Conservation (phyloP, 441 rosid genomes). For the Macaranga tanarius region DNA sequence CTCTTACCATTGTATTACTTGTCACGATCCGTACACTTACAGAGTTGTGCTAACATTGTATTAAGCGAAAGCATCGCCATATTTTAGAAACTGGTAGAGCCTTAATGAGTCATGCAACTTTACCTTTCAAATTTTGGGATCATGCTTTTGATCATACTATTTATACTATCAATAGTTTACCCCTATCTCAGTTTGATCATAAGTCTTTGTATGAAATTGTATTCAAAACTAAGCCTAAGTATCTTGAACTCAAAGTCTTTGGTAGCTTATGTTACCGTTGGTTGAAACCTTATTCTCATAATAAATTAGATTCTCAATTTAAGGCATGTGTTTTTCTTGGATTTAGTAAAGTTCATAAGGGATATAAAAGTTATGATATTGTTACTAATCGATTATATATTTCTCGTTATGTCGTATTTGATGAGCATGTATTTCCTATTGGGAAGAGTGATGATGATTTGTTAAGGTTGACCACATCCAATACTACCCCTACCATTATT, state of each 20-base stretch:
- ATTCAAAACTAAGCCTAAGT: background rate
- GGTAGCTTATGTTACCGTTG: background rate
- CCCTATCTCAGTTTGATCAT: background rate
- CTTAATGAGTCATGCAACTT: background rate
- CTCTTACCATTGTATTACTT: no score
- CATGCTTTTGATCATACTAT: background rate
- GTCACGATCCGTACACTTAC: no score
- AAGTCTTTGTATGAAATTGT: background rate
- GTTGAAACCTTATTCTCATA: background rate
- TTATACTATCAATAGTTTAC: background rate
- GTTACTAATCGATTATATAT: background rate
- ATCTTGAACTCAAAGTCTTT: background rate
- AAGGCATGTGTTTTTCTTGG: background rate
- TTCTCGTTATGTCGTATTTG: background rate
- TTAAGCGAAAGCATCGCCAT: background rate
- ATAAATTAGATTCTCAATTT: background rate
- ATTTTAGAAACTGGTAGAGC: background rate
- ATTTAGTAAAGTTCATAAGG: background rate
- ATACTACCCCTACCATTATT: no score
- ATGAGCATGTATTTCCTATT: background rate
- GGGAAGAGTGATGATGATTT: no score
- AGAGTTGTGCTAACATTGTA: no score
- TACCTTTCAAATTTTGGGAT: background rate
- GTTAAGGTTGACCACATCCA: no score
- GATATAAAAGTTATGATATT: background rate